Base-by-base conservation (phyloP, 2,329 filamentous ascomycete species). In the Xylariaceae sp. region DNA sequence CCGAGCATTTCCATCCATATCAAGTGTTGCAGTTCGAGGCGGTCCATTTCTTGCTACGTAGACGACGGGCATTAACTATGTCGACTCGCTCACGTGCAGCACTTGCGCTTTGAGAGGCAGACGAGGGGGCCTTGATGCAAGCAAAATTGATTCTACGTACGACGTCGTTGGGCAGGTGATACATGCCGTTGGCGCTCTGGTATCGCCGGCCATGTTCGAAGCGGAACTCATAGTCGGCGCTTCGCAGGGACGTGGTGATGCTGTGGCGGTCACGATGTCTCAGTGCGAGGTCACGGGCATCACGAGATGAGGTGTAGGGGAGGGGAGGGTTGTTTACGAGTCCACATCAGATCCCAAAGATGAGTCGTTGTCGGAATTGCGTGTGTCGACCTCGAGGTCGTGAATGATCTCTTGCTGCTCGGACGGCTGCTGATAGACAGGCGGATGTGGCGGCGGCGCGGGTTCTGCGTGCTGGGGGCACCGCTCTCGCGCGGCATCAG, bases 11-110 rank as follows among this genome's bases (percentile, higher is more conserved):
- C 45, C 24, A 52, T 38, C 48, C 48, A 52, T 26, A 52, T 42
- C 16, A 51, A 19, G 37, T 52, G 50, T 35, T 52, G 50, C 17
- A 52, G 42, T 32, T 52, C 50, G 13, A 52, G 48, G 13, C 50
- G 45, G 30, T 52, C 46, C 41, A 51, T 48, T 44, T 50, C 47
- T 44, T 42, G 43, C 49, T 52, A 36, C 6, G 11, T 26, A 6
- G 22, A 26, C 22, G 22, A 26, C 22, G 22, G 22, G 32, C 35
- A 17, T 34, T 34, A 11, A 4, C 33, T 19, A 19, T 35, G 22
- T 11, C 16, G 6, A 19, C 22, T 11, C 22, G 22, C 22, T 26
- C 22, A 26, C 22, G 22, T 26, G 22, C 22, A 11, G 22, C 22
- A 6, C 22, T 26, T 11, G 22, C 22, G 22, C n/a, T 26, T 26